Evolutionary conservation across 2,329 filamentous ascomycete species (phyloP).

Genomic region (Botrytis tulipae): DNA sequence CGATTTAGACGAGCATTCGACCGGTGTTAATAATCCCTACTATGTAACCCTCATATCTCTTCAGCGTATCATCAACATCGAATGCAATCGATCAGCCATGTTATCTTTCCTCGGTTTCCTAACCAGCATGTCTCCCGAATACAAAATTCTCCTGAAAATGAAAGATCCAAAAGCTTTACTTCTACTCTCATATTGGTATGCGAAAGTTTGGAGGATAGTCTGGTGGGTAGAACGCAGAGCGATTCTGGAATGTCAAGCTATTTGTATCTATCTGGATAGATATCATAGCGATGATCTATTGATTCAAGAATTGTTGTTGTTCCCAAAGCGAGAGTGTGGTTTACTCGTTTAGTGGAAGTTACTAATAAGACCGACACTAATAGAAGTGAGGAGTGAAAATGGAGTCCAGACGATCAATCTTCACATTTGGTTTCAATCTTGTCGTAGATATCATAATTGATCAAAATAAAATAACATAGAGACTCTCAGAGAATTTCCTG

Average conservation of each 20-base stretch:
- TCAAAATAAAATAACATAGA: background rate
- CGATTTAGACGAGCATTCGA: conserved; percentile 21
- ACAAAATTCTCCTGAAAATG: conserved; percentile 45
- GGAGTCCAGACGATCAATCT: background rate
- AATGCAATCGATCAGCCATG: conserved; percentile 42
- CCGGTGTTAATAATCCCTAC: conserved; percentile 24
- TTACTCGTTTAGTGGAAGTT: background rate
- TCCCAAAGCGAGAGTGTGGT: conserved; percentile 21
- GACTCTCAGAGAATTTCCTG: background rate
- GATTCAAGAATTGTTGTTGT: conserved; percentile 24
- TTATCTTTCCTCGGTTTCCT: conserved; percentile 50
- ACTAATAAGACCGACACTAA: background rate
- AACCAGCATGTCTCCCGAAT: conserved; percentile 45
- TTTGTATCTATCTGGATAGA: conserved; percentile 45
- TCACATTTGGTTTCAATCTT: background rate
- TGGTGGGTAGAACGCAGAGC: conserved; percentile 52
- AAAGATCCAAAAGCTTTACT: conserved; percentile 55
- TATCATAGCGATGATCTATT: conserved; percentile 29
- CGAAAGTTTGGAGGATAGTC: conserved; percentile 43
- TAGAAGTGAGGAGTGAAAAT: background rate
- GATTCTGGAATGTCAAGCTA: conserved; percentile 49
- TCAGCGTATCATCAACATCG: conserved; percentile 11
- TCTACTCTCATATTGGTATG: conserved; percentile 56
- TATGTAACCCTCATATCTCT: conserved; percentile 19
- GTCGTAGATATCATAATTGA: background rate